Base-by-base conservation (phyloP, 192 early-diverging fungal genomes). In the Backusella tarrabulga region DNA sequence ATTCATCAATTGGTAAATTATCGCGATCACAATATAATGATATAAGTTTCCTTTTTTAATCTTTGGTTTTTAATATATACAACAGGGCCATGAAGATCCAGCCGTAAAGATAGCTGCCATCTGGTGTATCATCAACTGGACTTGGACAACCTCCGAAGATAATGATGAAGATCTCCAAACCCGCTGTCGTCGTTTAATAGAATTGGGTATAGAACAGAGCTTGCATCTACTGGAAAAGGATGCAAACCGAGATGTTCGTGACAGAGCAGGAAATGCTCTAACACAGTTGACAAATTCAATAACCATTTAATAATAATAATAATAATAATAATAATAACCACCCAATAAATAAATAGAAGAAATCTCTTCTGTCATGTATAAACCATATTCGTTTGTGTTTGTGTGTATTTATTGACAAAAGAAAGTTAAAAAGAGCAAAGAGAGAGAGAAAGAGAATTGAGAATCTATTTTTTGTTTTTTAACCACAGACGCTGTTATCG, bases 121-220 rank as follows among this genome's bases (percentile, higher is more conserved):
- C 21, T 96, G 92, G 92, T 88, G 87, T 76, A 81, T 94, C 34
- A 92, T 94, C 54, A 96, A 95, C 79, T 77, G 93, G 60, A 92
- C 92, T 12, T 93, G 91, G 87, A 78, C 80, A 3, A 90, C 94
- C 21, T 89, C 91, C 26, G 81, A 83, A 15, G 80, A 80, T 29
- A 63, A 29, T 12, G 42, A 79, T 66, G 34, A 52, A 3, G 80
- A 79, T 8, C 67, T 87, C 1, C 77, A 79, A 38, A 86, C 85
- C 0, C 85, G 94, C 36, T 76, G 91, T 14, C 68, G 38, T 8
- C 63, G 78, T 11, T 76, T 94, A 60, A 83, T 85, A 40, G 79
- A 80, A 14, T 71, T 92, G 50, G 91, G 92, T 14, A 82, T 93
- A 23, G 89, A 90, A 44, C 76, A 90, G 2, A 81, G 85, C 41